Evolutionary conservation across 495 filamentous ascomycete genomes (phyloP), one percentile per base, ranked within the genome.

Genomic region (Neurospora cerealis): DNA sequence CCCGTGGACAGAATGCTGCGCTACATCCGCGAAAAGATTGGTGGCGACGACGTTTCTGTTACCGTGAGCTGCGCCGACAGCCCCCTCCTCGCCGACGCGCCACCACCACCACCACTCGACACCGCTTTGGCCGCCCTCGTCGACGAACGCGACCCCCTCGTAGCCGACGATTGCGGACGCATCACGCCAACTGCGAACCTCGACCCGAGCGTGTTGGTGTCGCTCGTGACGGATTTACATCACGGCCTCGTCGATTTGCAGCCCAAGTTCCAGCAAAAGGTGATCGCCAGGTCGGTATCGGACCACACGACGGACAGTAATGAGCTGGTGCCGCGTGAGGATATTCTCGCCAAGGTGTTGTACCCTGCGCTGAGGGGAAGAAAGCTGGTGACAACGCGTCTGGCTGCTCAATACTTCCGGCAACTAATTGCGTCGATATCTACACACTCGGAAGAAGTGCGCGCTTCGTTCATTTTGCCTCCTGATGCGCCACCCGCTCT

Each of bases 221-320:
- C 84, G 4, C 76, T 86, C 0, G 77, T 81, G 24, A 81, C 82
- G 0, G 84, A 86, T 71, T 75, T 86, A 11, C 83, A 83, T 28
- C 82, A 85, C 72, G 78, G 79, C 36, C 75, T 76, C 1, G 73
- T 80, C 5, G 69, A 79, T 4, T 46, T 75, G 19, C 80, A 80
- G 70, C 79, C 80, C 15, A 42, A 71, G n/a, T 73, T 74, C 4
- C 81, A 83, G 62, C 78, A 79, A 10, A 48, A 75, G 17, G 82
- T 85, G 39, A 81, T 86, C 40, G 75, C 74, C 4, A 74, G 76
- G 24, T 78, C 79, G 5, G 75, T 84, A 38, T 72, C 79, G 9
- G 77, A 80, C 32, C 83, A 83, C 71, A 79, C 83, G 19, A 78
- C 78, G 4, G 79, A 77, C 32, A 75, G 41, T 17, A 21, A 74